phyloP scores from a whole-genome alignment of 495 filamentous ascomycete genomes.

The Alectoria sarmentosa region DNA sequence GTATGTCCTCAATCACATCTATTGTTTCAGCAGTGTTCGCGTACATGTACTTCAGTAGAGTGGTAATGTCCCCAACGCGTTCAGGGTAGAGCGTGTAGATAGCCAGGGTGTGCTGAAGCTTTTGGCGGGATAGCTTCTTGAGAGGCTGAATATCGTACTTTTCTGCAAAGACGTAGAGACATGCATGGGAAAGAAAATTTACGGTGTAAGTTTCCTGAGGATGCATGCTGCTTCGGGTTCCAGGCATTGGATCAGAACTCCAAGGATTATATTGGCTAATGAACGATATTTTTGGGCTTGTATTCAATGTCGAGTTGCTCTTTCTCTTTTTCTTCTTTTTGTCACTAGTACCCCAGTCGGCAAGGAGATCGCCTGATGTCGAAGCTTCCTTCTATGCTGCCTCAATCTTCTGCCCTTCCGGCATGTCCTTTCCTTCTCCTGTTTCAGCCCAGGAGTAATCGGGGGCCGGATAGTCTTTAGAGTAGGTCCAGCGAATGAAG shows the following conservation, averaged over 20 bases:
- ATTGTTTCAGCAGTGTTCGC: constrained; percentile 24
- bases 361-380: not conserved
- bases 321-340: constrained; percentile 5
- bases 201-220: constrained; percentile 32
- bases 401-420: not conserved
- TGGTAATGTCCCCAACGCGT: constrained; percentile 29
- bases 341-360: not conserved
- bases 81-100: constrained; percentile 30
- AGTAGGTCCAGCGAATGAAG: constrained; percentile 15
- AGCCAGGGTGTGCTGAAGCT: constrained; percentile 32
- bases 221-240: constrained; percentile 1
- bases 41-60: constrained; percentile 34
- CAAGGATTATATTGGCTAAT: not conserved
- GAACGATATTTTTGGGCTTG: constrained; percentile 2
- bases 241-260: not conserved
- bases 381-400: not conserved
- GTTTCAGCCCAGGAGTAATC: not conserved
- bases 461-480: constrained; percentile 5
- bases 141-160: constrained; percentile 34
- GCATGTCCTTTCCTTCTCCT: not conserved
- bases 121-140: constrained; percentile 30
- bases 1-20: constrained; percentile 22
- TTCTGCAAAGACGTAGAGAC: constrained; percentile 37
- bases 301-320: not conserved
- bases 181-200: constrained; percentile 34